phyloP scores from a whole-genome alignment of 2,329 filamentous ascomycete genomes.

The Monilinia fructigena region DNA sequence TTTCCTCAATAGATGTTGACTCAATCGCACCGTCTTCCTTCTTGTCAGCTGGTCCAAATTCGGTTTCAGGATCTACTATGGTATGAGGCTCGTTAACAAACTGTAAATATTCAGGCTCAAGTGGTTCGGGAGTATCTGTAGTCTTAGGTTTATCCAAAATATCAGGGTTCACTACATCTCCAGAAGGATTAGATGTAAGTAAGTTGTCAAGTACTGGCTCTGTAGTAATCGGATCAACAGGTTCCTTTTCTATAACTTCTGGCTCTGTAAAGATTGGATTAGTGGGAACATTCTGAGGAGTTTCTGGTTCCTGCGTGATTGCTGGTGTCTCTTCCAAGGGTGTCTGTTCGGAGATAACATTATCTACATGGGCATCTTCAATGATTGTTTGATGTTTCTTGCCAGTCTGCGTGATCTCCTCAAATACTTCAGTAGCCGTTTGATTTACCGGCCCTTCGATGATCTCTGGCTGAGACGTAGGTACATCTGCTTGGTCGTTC shows the following conservation, averaged over 20 bases:
- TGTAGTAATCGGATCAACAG: neutral
- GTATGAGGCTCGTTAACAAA: neutral
- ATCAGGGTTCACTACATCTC: neutral
- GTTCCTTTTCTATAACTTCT: neutral
- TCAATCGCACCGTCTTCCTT: neutral
- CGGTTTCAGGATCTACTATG: neutral
- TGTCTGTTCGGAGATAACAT: neutral
- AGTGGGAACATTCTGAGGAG: neutral
- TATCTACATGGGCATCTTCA: neutral
- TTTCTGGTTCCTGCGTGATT: neutral
- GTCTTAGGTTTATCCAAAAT: neutral
- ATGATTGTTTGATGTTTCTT: neutral
- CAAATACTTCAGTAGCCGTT: neutral
- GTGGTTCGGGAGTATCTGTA: neutral
- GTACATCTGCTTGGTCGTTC: constrained; percentile 23
- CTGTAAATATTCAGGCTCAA: neutral
- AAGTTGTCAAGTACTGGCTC: neutral
- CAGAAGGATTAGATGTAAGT: neutral
- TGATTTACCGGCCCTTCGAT: neutral
- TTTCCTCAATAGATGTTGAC: neutral
- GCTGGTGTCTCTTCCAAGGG: neutral
- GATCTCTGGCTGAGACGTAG: neutral
- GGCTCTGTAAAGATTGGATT: neutral
- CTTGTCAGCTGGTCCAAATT: neutral
- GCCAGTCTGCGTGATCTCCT: neutral